These are phyloP conservation scores for Immersiella caudata DNA, from an alignment of 495 filamentous ascomycete species.

Conservation along the genomic window DNA sequence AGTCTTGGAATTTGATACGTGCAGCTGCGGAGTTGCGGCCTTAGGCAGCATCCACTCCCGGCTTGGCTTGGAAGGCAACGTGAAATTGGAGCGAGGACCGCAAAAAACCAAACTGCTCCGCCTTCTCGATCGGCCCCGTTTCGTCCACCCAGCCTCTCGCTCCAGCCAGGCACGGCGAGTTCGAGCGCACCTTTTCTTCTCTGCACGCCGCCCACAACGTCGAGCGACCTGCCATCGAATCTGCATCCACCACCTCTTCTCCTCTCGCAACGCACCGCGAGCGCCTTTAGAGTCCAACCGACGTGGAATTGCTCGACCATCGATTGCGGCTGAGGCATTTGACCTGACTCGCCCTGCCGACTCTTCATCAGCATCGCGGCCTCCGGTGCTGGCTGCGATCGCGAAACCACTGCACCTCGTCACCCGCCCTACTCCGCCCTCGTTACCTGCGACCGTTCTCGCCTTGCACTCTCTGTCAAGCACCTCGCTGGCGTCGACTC, in stretches of 20 bases:
- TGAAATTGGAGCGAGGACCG: conserved; percentile 30
- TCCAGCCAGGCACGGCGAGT: conserved; percentile 35
- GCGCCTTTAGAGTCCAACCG: conserved; percentile 8
- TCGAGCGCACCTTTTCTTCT: conserved; percentile 25
- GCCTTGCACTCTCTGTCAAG: neutral
- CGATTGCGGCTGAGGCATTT: conserved; percentile 41
- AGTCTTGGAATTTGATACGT: conserved; percentile 15
- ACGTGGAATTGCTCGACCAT: conserved; percentile 19
- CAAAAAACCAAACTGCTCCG: conserved; percentile 36
- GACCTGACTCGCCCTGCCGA: conserved; percentile 25
- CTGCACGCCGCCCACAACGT: conserved; percentile 14
- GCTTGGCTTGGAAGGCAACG: conserved; percentile 18
- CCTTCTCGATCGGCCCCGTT: conserved; percentile 29
- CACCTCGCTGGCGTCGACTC: neutral
- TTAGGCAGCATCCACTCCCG: conserved; percentile 13
- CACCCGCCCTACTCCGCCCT: conserved; percentile 1
- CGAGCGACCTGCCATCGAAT: conserved; percentile 4
- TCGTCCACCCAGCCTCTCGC: conserved; percentile 38
- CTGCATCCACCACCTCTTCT: conserved; percentile 10
- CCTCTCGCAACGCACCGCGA: neutral
- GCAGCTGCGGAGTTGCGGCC: conserved; percentile 4
- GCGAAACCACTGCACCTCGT: conserved; percentile 1
- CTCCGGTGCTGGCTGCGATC: conserved; percentile 5
- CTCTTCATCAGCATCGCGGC: conserved; percentile 24
- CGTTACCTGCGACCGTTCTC: neutral